These are phyloP conservation scores for Cajanus cajan DNA, from an alignment of 306 rosid genomes.

Conservation along the genomic window DNA sequence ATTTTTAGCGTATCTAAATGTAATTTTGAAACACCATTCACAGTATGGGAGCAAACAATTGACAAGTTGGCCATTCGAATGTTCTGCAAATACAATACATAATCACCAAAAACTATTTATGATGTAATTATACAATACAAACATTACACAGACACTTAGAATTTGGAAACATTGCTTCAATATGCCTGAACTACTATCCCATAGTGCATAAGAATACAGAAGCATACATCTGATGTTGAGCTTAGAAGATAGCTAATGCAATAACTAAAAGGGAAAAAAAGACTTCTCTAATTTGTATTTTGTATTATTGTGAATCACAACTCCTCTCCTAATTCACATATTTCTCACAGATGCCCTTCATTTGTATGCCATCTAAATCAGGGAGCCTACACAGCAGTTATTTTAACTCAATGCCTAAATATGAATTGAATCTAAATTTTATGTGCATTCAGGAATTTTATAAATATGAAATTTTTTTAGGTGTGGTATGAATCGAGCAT, in stretches of 20 bases:
- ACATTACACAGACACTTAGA: conserved; percentile 1
- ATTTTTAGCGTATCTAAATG: conserved; percentile 56
- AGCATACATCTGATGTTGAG: conserved; percentile 21
- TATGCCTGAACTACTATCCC: background rate
- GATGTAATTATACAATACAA: background rate
- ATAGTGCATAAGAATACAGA: background rate
- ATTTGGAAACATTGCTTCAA: conserved; percentile 7
- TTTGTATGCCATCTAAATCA: background rate
- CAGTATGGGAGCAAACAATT: conserved; percentile 60
- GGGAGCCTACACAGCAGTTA: background rate
- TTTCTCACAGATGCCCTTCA: background rate
- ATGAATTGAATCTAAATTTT: background rate
- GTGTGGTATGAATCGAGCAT: background rate
- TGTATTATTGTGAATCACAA: background rate
- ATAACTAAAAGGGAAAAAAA: conserved; percentile 13
- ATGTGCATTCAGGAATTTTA: background rate
- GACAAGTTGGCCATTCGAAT: conserved; percentile 68
- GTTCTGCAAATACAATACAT: conserved; percentile 50
- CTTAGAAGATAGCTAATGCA: background rate
- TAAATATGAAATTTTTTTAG: background rate
- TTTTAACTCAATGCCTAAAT: conserved; percentile 7
- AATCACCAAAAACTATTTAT: conserved; percentile 1
- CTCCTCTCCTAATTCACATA: background rate
- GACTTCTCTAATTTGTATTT: background rate
- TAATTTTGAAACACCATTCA: conserved; percentile 70